These are phyloP conservation scores for Acacia pycnantha DNA, from an alignment of 331 rosid genomes.

Conservation along the genomic window DNA sequence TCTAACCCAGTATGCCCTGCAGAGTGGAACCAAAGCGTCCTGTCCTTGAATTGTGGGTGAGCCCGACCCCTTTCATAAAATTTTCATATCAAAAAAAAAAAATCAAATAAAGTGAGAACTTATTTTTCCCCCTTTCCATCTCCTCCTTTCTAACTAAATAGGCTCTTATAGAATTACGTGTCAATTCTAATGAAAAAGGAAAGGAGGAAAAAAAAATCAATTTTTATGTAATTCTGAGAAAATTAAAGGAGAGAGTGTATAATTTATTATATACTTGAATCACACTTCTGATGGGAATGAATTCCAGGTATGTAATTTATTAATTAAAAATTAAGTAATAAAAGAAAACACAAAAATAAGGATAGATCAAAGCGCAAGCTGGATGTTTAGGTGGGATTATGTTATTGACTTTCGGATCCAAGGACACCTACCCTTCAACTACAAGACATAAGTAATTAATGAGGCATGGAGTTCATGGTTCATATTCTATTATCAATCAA, in stretches of 20 bases:
- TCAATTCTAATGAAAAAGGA: neutral
- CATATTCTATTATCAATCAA: neutral
- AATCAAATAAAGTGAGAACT: too few species aligned
- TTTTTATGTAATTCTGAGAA: neutral
- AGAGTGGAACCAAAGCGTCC: too few species aligned
- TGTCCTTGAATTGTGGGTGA: too few species aligned
- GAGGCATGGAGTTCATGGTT: neutral
- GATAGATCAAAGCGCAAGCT: neutral
- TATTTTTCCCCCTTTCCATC: too few species aligned
- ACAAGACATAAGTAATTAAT: neutral
- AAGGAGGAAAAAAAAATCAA: accelerated
- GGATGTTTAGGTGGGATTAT: neutral
- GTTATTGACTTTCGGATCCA: neutral
- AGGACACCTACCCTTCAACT: neutral
- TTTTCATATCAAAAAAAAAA: too few species aligned
- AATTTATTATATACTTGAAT: neutral
- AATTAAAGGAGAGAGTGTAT: neutral
- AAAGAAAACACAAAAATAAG: neutral
- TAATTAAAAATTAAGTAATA: too few species aligned
- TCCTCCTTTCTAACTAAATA: too few species aligned
- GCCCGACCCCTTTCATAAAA: too few species aligned
- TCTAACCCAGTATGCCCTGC: too few species aligned
- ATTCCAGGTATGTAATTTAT: neutral
- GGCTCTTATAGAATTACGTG: neutral
- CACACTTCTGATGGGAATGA: neutral